These are phyloP conservation scores for Cucurbita maxima DNA, from an alignment of 306 rosid genomes.

Conservation along the genomic window DNA sequence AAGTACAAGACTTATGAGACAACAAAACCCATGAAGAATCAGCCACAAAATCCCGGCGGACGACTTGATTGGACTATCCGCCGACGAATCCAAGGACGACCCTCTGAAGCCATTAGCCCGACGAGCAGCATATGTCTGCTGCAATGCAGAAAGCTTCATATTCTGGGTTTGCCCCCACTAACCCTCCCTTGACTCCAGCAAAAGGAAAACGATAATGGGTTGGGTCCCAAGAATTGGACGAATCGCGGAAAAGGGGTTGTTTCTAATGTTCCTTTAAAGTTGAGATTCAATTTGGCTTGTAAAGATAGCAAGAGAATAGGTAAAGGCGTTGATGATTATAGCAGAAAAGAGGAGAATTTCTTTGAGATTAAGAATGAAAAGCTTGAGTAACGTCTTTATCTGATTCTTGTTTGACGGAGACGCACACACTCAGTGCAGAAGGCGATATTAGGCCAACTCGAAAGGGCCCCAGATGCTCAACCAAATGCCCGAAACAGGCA, in stretches of 20 bases:
- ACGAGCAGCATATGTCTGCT: slow-evolving; percentile 68
- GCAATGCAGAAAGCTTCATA: slow-evolving; percentile 84
- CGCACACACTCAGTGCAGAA: not conserved
- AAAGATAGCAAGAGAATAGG: slow-evolving; percentile 1
- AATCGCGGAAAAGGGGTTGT: not conserved
- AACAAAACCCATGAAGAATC: slow-evolving; percentile 74
- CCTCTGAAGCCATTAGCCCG: slow-evolving; percentile 70
- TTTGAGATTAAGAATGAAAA: slow-evolving; percentile 3
- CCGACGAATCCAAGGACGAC: slow-evolving; percentile 46
- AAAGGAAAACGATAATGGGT: not conserved
- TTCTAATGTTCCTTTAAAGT: slow-evolving; percentile 6
- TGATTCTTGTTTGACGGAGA: not conserved
- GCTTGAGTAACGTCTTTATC: not conserved
- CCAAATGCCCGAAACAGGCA: not conserved
- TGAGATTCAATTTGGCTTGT: slow-evolving; percentile 9
- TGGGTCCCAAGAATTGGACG: not conserved
- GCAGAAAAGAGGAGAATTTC: not conserved
- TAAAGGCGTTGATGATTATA: not conserved
- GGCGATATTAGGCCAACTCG: not conserved
- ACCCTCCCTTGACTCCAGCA: not conserved
- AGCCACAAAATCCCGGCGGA: slow-evolving; percentile 83
- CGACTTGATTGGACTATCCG: slow-evolving; percentile 49
- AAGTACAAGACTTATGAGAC: slow-evolving; percentile 76
- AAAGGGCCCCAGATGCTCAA: not conserved
- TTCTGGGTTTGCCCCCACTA: slow-evolving; percentile 10